Evolutionary conservation across 2,329 filamentous ascomycete genomes (phyloP).

Genomic region (Didymella pomorum): DNA sequence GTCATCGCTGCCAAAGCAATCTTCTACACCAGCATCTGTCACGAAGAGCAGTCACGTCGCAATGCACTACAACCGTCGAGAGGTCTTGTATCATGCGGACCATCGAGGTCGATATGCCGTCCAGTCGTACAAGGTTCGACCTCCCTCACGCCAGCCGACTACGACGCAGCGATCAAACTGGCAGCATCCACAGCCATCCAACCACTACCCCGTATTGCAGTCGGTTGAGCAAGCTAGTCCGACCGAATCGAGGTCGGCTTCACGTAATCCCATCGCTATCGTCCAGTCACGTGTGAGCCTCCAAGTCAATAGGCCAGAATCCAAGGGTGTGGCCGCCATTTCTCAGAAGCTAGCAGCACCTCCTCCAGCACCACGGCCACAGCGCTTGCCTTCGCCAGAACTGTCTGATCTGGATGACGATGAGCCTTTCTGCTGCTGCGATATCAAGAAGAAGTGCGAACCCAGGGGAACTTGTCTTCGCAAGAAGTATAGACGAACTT

Average conservation of each 20-base stretch:
- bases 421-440: slow-evolving; percentile 46
- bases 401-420: slow-evolving; percentile 37
- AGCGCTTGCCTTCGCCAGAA: slow-evolving; percentile 47
- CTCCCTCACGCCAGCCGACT: background rate
- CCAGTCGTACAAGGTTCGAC: slow-evolving; percentile 27
- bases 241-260: background rate
- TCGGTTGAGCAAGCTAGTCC: background rate
- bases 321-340: background rate
- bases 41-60: background rate
- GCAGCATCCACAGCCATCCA: background rate
- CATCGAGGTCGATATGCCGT: slow-evolving; percentile 32
- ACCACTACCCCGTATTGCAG: no score
- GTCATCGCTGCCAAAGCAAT: slow-evolving; percentile 28
- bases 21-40: background rate
- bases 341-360: slow-evolving; percentile 22
- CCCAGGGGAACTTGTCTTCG: background rate
- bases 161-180: background rate
- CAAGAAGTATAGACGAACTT: background rate
- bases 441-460: slow-evolving; percentile 15
- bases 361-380: slow-evolving; percentile 44
- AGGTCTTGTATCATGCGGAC: slow-evolving; percentile 36
- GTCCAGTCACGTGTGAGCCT: slow-evolving; percentile 26
- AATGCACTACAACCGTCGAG: slow-evolving; percentile 26
- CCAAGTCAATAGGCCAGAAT: slow-evolving; percentile 13
- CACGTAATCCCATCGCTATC: slow-evolving; percentile 22